Evolutionary conservation across 306 rosid genomes (phyloP), one percentile per base, ranked within the genome.

Genomic region (Purshia tridentata): DNA sequence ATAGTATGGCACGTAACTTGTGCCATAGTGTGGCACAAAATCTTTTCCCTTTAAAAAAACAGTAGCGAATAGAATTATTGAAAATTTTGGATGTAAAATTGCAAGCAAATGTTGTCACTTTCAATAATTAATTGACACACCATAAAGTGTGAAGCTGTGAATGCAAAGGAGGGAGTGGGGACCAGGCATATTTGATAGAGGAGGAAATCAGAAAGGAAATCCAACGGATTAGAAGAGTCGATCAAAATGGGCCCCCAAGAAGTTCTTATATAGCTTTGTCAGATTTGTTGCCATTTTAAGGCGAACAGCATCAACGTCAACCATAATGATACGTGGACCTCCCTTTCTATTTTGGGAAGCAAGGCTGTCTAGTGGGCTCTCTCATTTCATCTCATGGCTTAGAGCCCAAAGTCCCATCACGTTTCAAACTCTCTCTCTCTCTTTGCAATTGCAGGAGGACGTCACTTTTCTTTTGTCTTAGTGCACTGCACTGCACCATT

Each of bases 261-360:
- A 22, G 80, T 68, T 58, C 82, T 66, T 50, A 55, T 29, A 2
- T 29, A 8, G 69, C 20, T 53, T 42, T 77, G 90, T 68, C 84
- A 82, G 88, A 84, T 70, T 73, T 5, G 6, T 40, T 83, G 19
- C 87, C 72, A 29, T 51, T 70, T 85, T 64, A 19, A 76, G 89
- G 77, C 68, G 77, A 79, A 76, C 94, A 92, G 37, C 3, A 40
- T 90, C 96, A 70, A 49, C 82, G 77, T 88, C 91, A 82, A 72
- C 62, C 80, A 11, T 73, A 54, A 81, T 84, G 69, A 72, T 77
- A 83, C 79, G 86, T 73, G 84, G 90, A 72, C 83, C 83, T 81
- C 35, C 35, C 46, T 48, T 86, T 80, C 92, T 73, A 20, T n/a
- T 59, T 80, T 69, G 54, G 76, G 90, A 35, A 85, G 35, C 8